Evolutionary conservation across 805 yeast genomes (phyloP), one percentile per base, ranked within the genome.

Genomic region (Metschnikowia drakensbergensis): DNA sequence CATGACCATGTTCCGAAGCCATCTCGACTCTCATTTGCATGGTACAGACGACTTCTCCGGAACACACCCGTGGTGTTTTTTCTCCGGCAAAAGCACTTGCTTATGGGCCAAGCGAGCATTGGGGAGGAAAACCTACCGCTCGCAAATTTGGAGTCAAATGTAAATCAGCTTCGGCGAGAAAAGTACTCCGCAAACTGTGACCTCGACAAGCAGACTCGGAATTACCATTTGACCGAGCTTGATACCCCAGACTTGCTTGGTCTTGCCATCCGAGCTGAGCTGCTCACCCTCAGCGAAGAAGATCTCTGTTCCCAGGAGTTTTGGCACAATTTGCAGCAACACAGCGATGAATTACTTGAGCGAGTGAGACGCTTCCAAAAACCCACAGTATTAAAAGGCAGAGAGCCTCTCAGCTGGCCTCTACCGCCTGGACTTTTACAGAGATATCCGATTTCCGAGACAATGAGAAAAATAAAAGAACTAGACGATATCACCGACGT

Each of bases 191-290:
- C 38, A 6, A 48, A 44, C 30, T 38, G 42, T 1, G 34, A 32
- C 9, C 37, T 46, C 6, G 50, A 47, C 26, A 53, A 42, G 31
- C 40, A 55, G 10, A 49, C 49, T 1, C 52, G 72, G 23, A 59
- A 55, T 34, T 71, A 71, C 54, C 69, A 69, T 45, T 54, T 69
- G 22, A 62, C 72, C 1, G 64, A 65, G 26, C 55, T 71, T 29
- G 41, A 55, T 3, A 56, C 63, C 27, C 51, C 56, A 0, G 76
- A 69, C 49, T 13, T 69, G 1, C 63, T 72, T 40, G 49, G 48
- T 8, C 50, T 66, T 39, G 74, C 72, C 0, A 42, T 60, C n/a
- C 25, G 45, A 6, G 33, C 37, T 10, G 45, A 42, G 31, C 25
- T 17, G 31, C 9, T 17, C 6, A 11, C 26, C 5, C 25, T 26